Conservation (phyloP, 2,329 filamentous ascomycete genomes). For the Alternaria triticina region DNA sequence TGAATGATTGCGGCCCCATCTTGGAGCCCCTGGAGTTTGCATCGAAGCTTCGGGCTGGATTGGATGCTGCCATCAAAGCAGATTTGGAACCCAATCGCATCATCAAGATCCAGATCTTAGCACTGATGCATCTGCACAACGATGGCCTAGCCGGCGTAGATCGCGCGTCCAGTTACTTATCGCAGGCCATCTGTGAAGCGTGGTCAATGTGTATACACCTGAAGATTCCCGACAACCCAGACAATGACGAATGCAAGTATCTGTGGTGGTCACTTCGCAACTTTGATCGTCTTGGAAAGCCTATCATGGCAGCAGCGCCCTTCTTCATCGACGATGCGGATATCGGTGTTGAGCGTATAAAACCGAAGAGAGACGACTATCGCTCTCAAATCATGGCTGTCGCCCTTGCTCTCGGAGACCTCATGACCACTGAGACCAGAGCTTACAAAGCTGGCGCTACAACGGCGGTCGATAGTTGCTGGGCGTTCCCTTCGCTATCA, state of each 20-base stretch:
- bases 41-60: background rate
- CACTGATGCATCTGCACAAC: slow-evolving; percentile 7
- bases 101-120: slow-evolving; percentile 1
- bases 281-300: slow-evolving; percentile 5
- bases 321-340: slow-evolving; percentile 7
- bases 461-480: background rate
- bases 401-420: background rate
- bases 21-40: background rate
- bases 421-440: slow-evolving; percentile 1
- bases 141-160: background rate
- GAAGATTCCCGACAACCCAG: background rate
- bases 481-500: background rate
- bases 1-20: background rate
- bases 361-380: background rate
- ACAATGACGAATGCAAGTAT: slow-evolving; percentile 1
- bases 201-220: slow-evolving; percentile 8
- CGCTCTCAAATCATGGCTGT: slow-evolving; percentile 5
- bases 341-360: background rate
- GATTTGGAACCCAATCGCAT: slow-evolving; percentile 4
- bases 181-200: slow-evolving; percentile 3
- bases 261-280: slow-evolving; percentile 7
- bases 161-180: background rate
- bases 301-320: slow-evolving; percentile 3
- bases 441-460: background rate
- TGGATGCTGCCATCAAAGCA: slow-evolving; percentile 7